Base-by-base conservation (phyloP, 106 monocot species). In the Dendrobium officinale region DNA sequence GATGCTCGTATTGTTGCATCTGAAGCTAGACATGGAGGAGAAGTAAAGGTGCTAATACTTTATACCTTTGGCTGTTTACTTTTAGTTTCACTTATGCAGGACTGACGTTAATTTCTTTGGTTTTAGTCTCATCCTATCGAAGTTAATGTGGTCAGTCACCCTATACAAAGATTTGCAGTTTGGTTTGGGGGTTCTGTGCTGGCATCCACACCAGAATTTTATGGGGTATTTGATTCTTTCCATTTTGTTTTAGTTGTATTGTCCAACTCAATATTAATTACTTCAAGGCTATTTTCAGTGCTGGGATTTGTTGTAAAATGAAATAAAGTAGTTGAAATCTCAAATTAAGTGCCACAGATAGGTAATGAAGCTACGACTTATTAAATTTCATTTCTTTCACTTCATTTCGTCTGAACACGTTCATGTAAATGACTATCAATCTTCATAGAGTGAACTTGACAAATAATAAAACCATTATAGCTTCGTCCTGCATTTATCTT, bases 141-240 rank as follows among this genome's bases (percentile, higher is more conserved):
- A 85, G 93, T 93, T 81, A 90, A 93, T 72, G 93, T 93, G 9
- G 86, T 83, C 11, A 86, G 90, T 66, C 88, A 93, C 86, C 85
- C 93, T 72, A 90, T 93, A 70, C 93, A 93, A 77, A 86, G 77
- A 75, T 90, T 85, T 84, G 93, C 93, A 16, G 93, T 88, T 83
- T 93, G 93, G 93, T 93, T 93, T 87, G 93, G 93, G 81, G 93
- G 93, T 37, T 93, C 93, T 80, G 88, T 93, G 37, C 85, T 90
- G 81, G 93, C 90, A 75, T 93, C 93, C 70, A 86, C 84, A 22
- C 85, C 90, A 55, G 93, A 93, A 81, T 93, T 93, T 75, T 88
- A 82, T 84, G 81, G 80, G 81, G 93, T 90, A 90, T 82, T 29
- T 84, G 6, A 33, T 41, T 27, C 7, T 47, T 67, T 82, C 42